Base-by-base conservation (phyloP, 2,329 filamentous ascomycete genomes). In the Exophiala xenobiotica region DNA sequence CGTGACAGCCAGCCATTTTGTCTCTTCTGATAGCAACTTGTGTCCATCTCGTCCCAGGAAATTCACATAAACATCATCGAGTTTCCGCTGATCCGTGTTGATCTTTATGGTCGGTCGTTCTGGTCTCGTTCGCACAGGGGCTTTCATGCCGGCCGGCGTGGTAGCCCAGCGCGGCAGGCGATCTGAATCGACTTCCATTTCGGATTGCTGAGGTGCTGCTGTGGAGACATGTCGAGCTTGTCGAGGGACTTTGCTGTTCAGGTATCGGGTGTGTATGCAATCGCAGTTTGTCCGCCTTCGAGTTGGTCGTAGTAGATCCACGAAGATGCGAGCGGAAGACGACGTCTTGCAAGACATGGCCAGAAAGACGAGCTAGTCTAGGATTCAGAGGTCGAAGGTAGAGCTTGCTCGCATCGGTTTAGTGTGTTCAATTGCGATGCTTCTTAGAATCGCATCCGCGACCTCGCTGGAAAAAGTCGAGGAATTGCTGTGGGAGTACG, bases 1-100 rank as follows among this genome's bases (percentile, higher is more conserved):
- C 60, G 93, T 99, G 49, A 99, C 82, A 23, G 91, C 91, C 65
- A 97, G 76, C 93, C 93, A 99, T 74, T 96, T 97, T 56, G 93
- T 78, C 73, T 99, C 92, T 12, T 96, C 91, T 1, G 87, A 85
- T 51, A 99, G 77, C 68, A 93, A 69, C 62, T 79, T 81, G 61
- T 87, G 81, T 51, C 88, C 88, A 39, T 80, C 83, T 40, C 76
- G 76, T 4, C 91, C 92, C 49, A 97, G 73, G 61, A 97, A 80
- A 46, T 78, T 77, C 60, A 80, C 78, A 70, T 96, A 95, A 69
- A 90, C 87, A 42, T 80, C 76, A 67, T 97, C 87, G 49, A 99
- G 76, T 64, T 78, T 77, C 59, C 75, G 77, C 7, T 88, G 88
- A 65, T 91, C 83, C 16, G 81, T 78, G 71, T 97, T 97, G 68